Evolutionary conservation across 1,139 yeast species (phyloP).

Genomic region (Keqinozyma sinolaborantium): DNA sequence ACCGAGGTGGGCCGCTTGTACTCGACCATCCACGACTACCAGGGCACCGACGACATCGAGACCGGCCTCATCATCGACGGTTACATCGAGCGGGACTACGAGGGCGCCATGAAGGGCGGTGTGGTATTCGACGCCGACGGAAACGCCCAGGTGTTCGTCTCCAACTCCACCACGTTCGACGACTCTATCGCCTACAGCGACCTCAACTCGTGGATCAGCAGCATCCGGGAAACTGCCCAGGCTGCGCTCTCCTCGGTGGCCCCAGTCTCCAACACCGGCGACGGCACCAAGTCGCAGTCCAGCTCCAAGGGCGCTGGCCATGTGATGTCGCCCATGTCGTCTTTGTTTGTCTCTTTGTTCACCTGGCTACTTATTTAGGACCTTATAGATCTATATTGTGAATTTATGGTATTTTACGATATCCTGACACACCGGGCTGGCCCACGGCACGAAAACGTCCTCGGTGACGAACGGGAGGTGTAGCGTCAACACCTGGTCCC

Average conservation of each 20-base stretch:
- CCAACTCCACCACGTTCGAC: slow-evolving; percentile 53
- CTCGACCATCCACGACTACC: slow-evolving; percentile 70
- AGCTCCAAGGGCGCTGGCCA: slow-evolving; percentile 22
- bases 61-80: slow-evolving; percentile 59
- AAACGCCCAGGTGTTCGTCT: slow-evolving; percentile 54
- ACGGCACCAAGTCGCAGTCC: slow-evolving; percentile 6
- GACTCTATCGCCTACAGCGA: slow-evolving; percentile 27
- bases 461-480: slow-evolving; percentile 8
- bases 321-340: slow-evolving; percentile 3
- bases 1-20: slow-evolving; percentile 48
- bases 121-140: slow-evolving; percentile 64
- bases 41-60: slow-evolving; percentile 59
- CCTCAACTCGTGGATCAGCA: slow-evolving; percentile 17
- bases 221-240: slow-evolving; percentile 28
- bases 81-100: slow-evolving; percentile 50
- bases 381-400: slow-evolving; percentile 7
- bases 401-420: slow-evolving; percentile 11
- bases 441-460: slow-evolving; percentile 4
- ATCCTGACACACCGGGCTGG: slow-evolving; percentile 8
- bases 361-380: slow-evolving; percentile 7
- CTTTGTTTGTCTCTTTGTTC: slow-evolving; percentile 5
- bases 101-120: slow-evolving; percentile 60
- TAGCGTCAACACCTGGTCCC: slow-evolving; percentile 1
- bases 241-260: slow-evolving; percentile 19
- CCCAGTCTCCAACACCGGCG: slow-evolving; percentile 13